These are phyloP conservation scores for Arthrinium phaeospermum DNA, from an alignment of 2,329 filamentous ascomycete species.

Conservation along the genomic window DNA sequence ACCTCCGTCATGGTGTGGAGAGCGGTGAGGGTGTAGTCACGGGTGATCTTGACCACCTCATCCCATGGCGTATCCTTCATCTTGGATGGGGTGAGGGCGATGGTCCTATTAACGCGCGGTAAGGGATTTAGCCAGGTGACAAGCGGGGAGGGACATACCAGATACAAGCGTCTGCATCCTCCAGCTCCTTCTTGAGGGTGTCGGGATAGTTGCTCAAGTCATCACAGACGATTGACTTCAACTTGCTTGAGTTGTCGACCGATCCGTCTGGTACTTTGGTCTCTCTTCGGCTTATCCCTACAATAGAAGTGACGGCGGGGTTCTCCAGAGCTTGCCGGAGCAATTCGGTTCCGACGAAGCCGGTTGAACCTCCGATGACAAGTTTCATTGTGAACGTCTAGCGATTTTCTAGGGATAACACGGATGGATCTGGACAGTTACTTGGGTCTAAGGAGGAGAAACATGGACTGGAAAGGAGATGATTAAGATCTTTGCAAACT, in stretches of 20 bases:
- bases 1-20: slow-evolving; percentile 36
- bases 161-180: slow-evolving; percentile 42
- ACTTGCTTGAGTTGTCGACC: slow-evolving; percentile 30
- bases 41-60: slow-evolving; percentile 40
- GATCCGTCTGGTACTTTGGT: slow-evolving; percentile 22
- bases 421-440: neutral
- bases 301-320: slow-evolving; percentile 36
- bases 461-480: neutral
- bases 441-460: neutral
- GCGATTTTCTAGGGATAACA: neutral
- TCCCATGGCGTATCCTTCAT: slow-evolving; percentile 32
- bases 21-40: slow-evolving; percentile 39
- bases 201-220: slow-evolving; percentile 42
- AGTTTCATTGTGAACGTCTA: slow-evolving; percentile 39
- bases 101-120: slow-evolving; percentile 33
- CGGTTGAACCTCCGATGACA: slow-evolving; percentile 41
- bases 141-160: slow-evolving; percentile 36
- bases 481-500: neutral
- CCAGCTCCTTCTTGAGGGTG: slow-evolving; percentile 36
- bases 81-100: slow-evolving; percentile 39
- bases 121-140: neutral
- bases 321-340: slow-evolving; percentile 40
- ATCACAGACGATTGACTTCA: slow-evolving; percentile 38
- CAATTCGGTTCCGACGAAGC: slow-evolving; percentile 42
- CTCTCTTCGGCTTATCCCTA: slow-evolving; percentile 36